A percentile compares a stretch with the other conserved stretches of the same genome.
phyloP scores from a whole-genome alignment of 305 asterid species.

The Stenogyne calaminthoides region DNA sequence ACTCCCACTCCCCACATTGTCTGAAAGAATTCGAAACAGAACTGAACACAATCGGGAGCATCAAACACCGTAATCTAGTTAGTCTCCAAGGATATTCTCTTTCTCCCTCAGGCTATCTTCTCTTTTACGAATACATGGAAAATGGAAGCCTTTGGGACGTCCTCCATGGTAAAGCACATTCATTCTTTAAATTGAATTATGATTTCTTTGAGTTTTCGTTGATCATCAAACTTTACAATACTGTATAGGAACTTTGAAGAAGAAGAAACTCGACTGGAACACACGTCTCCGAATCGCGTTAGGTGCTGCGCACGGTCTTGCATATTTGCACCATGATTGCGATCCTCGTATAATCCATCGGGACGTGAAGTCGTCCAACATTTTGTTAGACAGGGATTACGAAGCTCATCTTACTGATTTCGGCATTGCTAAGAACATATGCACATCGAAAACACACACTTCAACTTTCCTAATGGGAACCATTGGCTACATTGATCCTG shows the following conservation, averaged over 20 bases:
- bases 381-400: conserved; percentile 70
- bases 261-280: conserved; percentile 80
- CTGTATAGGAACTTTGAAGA: conserved; percentile 60
- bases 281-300: conserved; percentile 75
- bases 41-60: conserved; percentile 88
- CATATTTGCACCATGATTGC: conserved; percentile 95
- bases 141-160: conserved; percentile 97
- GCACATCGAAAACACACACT: conserved; percentile 71
- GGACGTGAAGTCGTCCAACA: conserved; percentile 95
- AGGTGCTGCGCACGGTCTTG: conserved; percentile 93
- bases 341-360: conserved; percentile 90
- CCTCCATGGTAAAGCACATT: conserved; percentile 73
- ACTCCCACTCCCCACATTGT: conserved; percentile 80
- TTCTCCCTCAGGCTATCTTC: conserved; percentile 80
- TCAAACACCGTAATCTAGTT: conserved; percentile 93
- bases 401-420: conserved; percentile 92
- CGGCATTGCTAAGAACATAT: conserved; percentile 89
- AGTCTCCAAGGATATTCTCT: conserved; percentile 94
- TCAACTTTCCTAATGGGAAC: conserved; percentile 92
- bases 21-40: conserved; percentile 92
- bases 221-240: background rate
- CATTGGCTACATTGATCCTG: conserved; percentile 97
- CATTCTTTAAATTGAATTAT: too few relatives aligned
- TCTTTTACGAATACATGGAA: conserved; percentile 96
- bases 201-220: background rate